Evolutionary conservation across 192 early-diverging fungal genomes (phyloP).

Genomic region (Coemansia sp.): DNA sequence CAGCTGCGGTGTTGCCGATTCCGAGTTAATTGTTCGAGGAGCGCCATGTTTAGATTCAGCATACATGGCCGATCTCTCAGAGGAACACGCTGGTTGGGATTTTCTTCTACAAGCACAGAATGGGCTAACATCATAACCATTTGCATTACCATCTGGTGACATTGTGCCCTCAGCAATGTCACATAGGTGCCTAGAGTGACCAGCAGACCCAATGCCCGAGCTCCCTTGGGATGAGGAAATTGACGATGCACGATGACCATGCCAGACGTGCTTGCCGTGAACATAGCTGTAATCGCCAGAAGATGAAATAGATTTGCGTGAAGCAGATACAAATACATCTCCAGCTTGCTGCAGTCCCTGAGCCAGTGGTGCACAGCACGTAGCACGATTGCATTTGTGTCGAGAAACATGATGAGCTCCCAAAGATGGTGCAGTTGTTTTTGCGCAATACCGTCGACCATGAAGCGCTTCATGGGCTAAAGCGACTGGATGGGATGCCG

Average conservation of each 20-base stretch:
- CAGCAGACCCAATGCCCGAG: background rate
- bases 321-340: background rate
- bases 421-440: background rate
- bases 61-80: background rate
- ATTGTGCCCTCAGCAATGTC: background rate
- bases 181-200: background rate
- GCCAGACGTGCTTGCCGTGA: background rate
- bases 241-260: background rate
- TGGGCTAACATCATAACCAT: background rate
- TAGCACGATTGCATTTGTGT: background rate
- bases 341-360: conserved; percentile 5
- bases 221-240: background rate
- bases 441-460: conserved; percentile 16
- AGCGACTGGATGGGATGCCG: conserved; percentile 25
- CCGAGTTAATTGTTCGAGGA: background rate
- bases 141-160: background rate
- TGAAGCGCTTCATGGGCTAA: conserved; percentile 40
- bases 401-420: background rate
- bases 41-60: background rate
- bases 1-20: background rate
- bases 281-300: background rate
- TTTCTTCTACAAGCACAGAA: background rate
- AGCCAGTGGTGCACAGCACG: background rate
- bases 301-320: conserved; percentile 5
- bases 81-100: background rate